A percentile compares a stretch with the other conserved stretches of the same genome.
phyloP scores from a whole-genome alignment of 2,329 filamentous ascomycete species.

The Arachnopeziza araneosa region DNA sequence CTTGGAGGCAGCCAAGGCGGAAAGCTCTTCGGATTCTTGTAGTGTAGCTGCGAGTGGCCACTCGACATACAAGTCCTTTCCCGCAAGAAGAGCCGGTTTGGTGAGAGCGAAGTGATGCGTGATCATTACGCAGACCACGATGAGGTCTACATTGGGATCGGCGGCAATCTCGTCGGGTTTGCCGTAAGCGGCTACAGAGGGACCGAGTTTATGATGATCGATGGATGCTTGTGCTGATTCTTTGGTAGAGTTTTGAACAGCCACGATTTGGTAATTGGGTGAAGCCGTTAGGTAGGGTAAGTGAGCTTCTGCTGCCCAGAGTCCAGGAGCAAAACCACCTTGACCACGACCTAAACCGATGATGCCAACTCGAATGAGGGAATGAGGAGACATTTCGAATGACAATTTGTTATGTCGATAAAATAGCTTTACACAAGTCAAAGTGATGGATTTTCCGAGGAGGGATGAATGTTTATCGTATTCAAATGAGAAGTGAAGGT shows the following conservation, averaged over 20 bases:
- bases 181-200: slow-evolving; percentile 38
- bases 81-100: slow-evolving; percentile 37
- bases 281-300: slow-evolving; percentile 36
- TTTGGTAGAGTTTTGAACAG: slow-evolving; percentile 42
- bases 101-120: slow-evolving; percentile 37
- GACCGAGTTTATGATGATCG: slow-evolving; percentile 32
- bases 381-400: background rate
- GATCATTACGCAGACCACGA: slow-evolving; percentile 41
- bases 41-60: slow-evolving; percentile 42
- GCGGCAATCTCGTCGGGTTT: slow-evolving; percentile 36
- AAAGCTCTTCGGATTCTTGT: slow-evolving; percentile 38
- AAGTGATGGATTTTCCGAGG: too few relatives aligned
- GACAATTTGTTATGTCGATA: too few relatives aligned
- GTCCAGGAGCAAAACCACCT: slow-evolving; percentile 8
- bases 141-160: slow-evolving; percentile 42
- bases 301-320: slow-evolving; percentile 51
- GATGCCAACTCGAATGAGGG: slow-evolving; percentile 15
- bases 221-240: slow-evolving; percentile 38
- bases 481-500: too few relatives aligned
- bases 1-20: slow-evolving; percentile 35
- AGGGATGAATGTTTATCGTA: too few relatives aligned
- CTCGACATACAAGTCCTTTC: slow-evolving; percentile 45
- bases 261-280: slow-evolving; percentile 38
- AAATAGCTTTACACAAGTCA: too few relatives aligned
- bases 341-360: slow-evolving; percentile 10